Evolutionary conservation across 2,329 filamentous ascomycete genomes (phyloP), one percentile per base, ranked within the genome.

Genomic region (Nigrospora oryzae): DNA sequence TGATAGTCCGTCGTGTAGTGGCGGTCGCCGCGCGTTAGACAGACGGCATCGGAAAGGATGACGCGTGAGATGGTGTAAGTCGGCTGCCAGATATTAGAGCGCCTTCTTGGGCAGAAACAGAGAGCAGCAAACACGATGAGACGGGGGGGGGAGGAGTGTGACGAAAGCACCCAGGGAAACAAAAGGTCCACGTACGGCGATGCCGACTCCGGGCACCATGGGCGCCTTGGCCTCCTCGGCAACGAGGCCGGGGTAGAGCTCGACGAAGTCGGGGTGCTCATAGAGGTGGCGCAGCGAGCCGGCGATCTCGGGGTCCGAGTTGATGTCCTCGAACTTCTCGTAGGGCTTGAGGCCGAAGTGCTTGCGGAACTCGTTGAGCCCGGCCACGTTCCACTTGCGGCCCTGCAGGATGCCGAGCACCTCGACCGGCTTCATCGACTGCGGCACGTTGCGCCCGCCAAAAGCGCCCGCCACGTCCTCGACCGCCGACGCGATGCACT

Each of bases 401-500:
- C 40, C 36, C 17, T 49, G 47, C 11, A 46, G 34, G n/a, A 43
- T 40, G 4, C 47, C 47, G 30, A 49, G 37, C 14, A 49, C 43
- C 14, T 49, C 47, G 2, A 49, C 47, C 5, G 42, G 38, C 31
- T 46, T 49, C 33, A 49, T 32, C 33, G 43, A 46, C n/a, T 38
- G 40, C 5, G 47, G 47, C 17, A 41, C 45, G 8, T 44, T 41
- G 6, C 38, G 44, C 16, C 43, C 47, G 14, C 47, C 47, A n/a
- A 49, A 49, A 2, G 42, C 44, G 32, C 45, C 43, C 3, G 47
- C 47, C 6, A 39, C 40, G n/a, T 49, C 47, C 34, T 49, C 47
- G n/a, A 49, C 46, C 12, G 77, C 77, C 56, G 93, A 86, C 53
- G 90, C 84, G 36, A 91, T 79, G 48, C 87, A 84, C 17, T 81